Evolutionary conservation across 345 rosid species (phyloP), one percentile per base, ranked within the genome.

Genomic region (Mallotus nudiflorus): DNA sequence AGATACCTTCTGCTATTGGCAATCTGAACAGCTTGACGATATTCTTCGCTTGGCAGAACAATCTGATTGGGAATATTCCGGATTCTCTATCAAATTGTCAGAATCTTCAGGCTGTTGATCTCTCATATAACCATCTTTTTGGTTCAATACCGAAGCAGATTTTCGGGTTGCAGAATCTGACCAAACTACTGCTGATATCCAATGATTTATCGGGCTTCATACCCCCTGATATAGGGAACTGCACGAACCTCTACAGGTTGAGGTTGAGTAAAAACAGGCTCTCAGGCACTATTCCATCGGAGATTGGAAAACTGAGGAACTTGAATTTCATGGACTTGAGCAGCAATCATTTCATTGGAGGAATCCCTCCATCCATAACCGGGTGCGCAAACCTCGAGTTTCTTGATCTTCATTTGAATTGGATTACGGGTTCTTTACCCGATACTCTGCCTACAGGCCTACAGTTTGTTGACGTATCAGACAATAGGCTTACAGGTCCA

Each of bases 41-140:
- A 59, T 90, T 94, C 80, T 94, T 90, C 68, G 92, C 97, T 39
- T 94, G 98, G 98, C 84, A 88, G 80, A 94, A 94, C 77, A 84
- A 79, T 75, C 84, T 94, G 40, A 87, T 95, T 14, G 96, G 98
- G 25, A 83, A 68, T 14, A 79, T 94, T 33, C 98, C 96, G 0
- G 82, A 75, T 73, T 84, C 91, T 56, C 78, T 91, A 31, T 83
- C 96, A 8, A 78, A 76, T 66, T 91, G 98, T 55, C 66, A 62
- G 77, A 86, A 88, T 62, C 98, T 94, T 73, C 87, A 94, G 81
- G 94, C 96, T 65, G 85, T 94, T 35, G 98, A 94, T 78, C 79
- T 94, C n/a, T 94, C 98, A 25, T 90, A 85, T 80, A 94, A 94
- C 80, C 82, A 62, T 72, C 86, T 91, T 60, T 82, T 83, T 25